These are phyloP conservation scores for Metschnikowia shivogae DNA, from an alignment of 805 yeast genomes.

Conservation along the genomic window DNA sequence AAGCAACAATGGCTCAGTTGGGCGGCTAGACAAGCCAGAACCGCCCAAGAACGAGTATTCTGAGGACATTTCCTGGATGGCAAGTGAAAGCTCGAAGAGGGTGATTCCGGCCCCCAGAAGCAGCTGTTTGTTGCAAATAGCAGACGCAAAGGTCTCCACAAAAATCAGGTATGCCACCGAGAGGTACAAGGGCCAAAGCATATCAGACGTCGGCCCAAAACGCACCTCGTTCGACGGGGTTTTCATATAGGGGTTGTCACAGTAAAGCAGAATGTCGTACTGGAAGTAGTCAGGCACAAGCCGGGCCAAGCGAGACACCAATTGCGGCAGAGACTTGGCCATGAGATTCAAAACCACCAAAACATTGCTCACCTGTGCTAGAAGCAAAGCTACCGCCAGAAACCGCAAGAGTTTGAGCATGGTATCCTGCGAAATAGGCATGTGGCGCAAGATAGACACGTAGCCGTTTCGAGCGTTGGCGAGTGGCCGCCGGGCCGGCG, in stretches of 20 bases:
- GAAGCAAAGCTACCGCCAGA: conserved; percentile 24
- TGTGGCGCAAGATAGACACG: conserved; percentile 19
- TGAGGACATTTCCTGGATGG: conserved; percentile 67
- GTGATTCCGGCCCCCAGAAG: conserved; percentile 66
- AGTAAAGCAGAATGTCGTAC: conserved; percentile 15
- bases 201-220: conserved; percentile 48
- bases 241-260: conserved; percentile 25
- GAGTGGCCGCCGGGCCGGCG: conserved; percentile 18
- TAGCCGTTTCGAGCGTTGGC: conserved; percentile 10
- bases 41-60: conserved; percentile 25
- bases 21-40: conserved; percentile 26
- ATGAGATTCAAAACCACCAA: conserved; percentile 31
- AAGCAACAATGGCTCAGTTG: conserved; percentile 49
- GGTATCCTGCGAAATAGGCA: conserved; percentile 9
- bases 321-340: conserved; percentile 6
- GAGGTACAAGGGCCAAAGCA: conserved; percentile 56
- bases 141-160: conserved; percentile 61
- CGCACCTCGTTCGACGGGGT: conserved; percentile 26
- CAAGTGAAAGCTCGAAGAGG: conserved; percentile 69
- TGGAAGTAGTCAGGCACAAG: conserved; percentile 6
- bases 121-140: conserved; percentile 51
- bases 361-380: conserved; percentile 24
- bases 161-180: conserved; percentile 59
- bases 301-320: conserved; percentile 10
- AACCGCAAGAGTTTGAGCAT: conserved; percentile 24